Conservation (phyloP, 306 rosid genomes). For the Pachyrhizus erosus region DNA sequence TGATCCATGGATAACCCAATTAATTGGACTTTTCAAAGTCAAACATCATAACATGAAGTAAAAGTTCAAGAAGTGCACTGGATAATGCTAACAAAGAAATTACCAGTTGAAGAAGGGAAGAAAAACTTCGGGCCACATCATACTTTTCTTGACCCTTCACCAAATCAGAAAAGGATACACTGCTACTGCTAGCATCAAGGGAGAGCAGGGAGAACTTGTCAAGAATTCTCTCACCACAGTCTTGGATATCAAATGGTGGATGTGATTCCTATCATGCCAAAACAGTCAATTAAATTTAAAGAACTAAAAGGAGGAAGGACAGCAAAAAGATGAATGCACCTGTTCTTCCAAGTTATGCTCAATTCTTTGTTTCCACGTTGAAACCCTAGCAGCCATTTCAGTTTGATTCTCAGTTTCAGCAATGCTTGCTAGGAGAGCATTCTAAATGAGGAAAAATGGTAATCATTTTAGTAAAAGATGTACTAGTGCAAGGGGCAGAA, state of each 20-base stretch:
- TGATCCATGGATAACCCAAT: background rate
- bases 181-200: conserved; percentile 53
- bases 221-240: conserved; percentile 72
- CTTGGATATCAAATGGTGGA: conserved; percentile 85
- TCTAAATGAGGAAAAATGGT: conserved; percentile 51
- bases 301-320: conserved; percentile 8
- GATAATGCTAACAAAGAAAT: conserved; percentile 26
- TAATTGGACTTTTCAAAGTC: background rate
- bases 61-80: background rate
- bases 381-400: conserved; percentile 85
- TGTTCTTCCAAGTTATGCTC: conserved; percentile 90
- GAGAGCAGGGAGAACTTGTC: conserved; percentile 72
- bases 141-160: conserved; percentile 75
- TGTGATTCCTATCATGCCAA: conserved; percentile 66
- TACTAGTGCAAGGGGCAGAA: background rate
- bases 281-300: conserved; percentile 38
- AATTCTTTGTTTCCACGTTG: conserved; percentile 90
- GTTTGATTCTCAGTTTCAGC: conserved; percentile 89
- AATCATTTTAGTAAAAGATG: background rate
- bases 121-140: conserved; percentile 85
- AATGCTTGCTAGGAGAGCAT: conserved; percentile 87
- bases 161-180: conserved; percentile 68
- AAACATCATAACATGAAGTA: conserved; percentile 34
- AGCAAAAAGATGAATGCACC: conserved; percentile 55
- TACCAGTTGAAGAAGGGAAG: conserved; percentile 96